phyloP scores from a whole-genome alignment of 2,329 filamentous ascomycete genomes.

The Microdochium paspali region DNA sequence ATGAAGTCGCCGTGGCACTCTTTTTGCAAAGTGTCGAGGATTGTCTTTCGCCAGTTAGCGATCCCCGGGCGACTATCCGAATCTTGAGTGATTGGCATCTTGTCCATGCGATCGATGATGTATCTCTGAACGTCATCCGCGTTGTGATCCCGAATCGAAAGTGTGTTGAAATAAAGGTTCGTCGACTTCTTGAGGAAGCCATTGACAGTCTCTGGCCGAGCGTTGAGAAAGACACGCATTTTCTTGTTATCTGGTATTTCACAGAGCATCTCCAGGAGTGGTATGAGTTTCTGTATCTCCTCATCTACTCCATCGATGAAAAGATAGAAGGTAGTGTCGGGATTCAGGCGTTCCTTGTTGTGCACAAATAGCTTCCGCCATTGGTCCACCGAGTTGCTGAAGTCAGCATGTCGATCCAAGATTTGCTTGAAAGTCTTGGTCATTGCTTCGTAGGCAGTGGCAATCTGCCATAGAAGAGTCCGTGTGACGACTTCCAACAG shows the following conservation, averaged over 20 bases:
- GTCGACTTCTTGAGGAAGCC: constrained; percentile 6
- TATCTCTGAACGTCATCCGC: constrained; percentile 18
- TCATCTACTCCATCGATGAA: constrained; percentile 19
- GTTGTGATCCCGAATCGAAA: constrained; percentile 16
- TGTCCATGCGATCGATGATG: constrained; percentile 18
- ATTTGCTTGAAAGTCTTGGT: constrained; percentile 17
- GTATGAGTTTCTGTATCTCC: constrained; percentile 9
- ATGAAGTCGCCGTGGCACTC: constrained; percentile 20
- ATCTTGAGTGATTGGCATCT: constrained; percentile 19
- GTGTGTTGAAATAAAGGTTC: constrained; percentile 7
- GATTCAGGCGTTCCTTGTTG: constrained; percentile 18
- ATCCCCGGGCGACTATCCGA: constrained; percentile 11
- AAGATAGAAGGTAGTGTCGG: constrained; percentile 20
- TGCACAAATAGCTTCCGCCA: constrained; percentile 21
- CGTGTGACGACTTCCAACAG: constrained; percentile 14
- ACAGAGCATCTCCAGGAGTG: constrained; percentile 14
- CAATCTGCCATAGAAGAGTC: constrained; percentile 21
- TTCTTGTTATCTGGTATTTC: constrained; percentile 8
- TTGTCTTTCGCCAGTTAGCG: constrained; percentile 19
- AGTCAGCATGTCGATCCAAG: constrained; percentile 11
- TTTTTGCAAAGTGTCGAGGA: constrained; percentile 14
- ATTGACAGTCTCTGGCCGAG: constrained; percentile 8
- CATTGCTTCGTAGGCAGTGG: constrained; percentile 20
- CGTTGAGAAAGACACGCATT: constrained; percentile 17
- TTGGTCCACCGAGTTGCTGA: constrained; percentile 16